These are phyloP conservation scores for Cordyceps fumosorosea DNA, from an alignment of 2,329 filamentous ascomycete genomes.

Conservation along the genomic window DNA sequence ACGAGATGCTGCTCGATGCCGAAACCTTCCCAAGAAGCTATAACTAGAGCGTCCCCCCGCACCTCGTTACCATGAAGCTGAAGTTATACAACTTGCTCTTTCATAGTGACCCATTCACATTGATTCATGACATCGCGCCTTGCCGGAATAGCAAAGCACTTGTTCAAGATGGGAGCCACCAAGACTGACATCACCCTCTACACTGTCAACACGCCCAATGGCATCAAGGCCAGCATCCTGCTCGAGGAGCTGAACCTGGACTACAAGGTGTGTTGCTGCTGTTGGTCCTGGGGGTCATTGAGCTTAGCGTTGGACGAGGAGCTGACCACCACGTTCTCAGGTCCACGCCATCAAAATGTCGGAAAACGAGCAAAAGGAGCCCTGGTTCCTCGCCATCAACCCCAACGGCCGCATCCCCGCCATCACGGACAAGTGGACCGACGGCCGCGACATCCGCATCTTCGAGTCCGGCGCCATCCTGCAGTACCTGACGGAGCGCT, in stretches of 20 bases:
- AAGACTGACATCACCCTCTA: slow-evolving; percentile 69
- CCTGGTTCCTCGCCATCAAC: slow-evolving; percentile 87
- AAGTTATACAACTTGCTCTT: background rate
- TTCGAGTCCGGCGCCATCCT: slow-evolving; percentile 83
- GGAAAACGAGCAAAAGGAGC: slow-evolving; percentile 74
- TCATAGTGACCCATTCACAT: background rate
- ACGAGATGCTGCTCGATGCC: background rate
- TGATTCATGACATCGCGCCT: slow-evolving; percentile 22
- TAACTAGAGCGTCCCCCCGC: background rate
- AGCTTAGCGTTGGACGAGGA: background rate
- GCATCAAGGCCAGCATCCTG: slow-evolving; percentile 81
- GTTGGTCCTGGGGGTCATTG: background rate
- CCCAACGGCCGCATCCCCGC: slow-evolving; percentile 90
- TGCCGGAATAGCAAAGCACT: slow-evolving; percentile 20
- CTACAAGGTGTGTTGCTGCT: slow-evolving; percentile 56
- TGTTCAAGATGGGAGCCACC: slow-evolving; percentile 24
- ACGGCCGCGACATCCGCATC: slow-evolving; percentile 66
- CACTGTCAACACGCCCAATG: slow-evolving; percentile 78
- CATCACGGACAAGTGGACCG: slow-evolving; percentile 68
- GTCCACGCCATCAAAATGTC: slow-evolving; percentile 60
- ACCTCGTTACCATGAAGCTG: background rate
- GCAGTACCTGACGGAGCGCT: slow-evolving; percentile 75
- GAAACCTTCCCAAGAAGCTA: background rate
- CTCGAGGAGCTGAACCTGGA: slow-evolving; percentile 77
- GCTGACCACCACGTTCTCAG: slow-evolving; percentile 20